Evolutionary conservation across 768 basidiomycete genomes (phyloP).

Genomic region (Boletus pseudopeckii): DNA sequence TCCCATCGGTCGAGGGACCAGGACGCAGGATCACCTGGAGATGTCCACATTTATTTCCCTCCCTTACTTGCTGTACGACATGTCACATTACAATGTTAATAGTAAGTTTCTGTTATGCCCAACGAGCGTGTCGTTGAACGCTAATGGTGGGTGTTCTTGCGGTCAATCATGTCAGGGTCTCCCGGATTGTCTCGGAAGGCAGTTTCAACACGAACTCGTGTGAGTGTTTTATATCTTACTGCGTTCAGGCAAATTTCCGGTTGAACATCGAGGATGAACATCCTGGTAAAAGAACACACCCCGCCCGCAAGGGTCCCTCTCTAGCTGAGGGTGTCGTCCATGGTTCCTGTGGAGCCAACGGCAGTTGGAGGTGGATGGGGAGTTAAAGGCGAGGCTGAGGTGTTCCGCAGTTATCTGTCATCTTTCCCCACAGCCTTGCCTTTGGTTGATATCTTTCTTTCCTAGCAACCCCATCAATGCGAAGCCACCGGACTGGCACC

Average conservation of each 20-base stretch:
- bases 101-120: conserved; percentile 8
- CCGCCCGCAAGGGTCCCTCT: conserved; percentile 44
- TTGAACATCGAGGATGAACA: conserved; percentile 65
- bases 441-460: conserved; percentile 2
- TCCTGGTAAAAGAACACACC: conserved; percentile 88
- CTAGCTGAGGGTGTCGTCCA: conserved; percentile 26
- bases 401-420: conserved; percentile 8
- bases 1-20: conserved; percentile 87
- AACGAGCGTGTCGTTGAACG: background rate
- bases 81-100: background rate
- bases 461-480: conserved; percentile 1
- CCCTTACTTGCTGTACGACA: background rate
- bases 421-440: background rate
- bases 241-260: conserved; percentile 11
- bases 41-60: conserved; percentile 43
- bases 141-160: background rate
- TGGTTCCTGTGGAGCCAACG: conserved; percentile 28
- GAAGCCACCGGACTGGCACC: background rate
- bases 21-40: conserved; percentile 95
- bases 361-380: conserved; percentile 69
- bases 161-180: background rate
- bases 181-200: background rate
- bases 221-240: conserved; percentile 27
- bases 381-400: conserved; percentile 91
- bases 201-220: background rate